Evolutionary conservation across 2,329 filamentous ascomycete species (phyloP).

Genomic region (Aspergillus aculeatus): DNA sequence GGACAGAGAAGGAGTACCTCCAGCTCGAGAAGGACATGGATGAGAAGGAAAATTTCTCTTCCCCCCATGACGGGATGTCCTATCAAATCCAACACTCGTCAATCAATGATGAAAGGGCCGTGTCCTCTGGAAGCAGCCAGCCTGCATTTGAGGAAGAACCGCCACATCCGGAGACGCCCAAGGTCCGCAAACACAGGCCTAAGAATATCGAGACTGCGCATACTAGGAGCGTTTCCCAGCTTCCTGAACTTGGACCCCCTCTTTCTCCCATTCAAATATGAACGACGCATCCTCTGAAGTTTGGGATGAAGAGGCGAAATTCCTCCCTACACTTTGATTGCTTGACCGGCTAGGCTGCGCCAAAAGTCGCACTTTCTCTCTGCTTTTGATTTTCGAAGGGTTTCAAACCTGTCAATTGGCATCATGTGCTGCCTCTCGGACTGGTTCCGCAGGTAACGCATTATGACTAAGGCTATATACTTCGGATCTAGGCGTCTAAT

Average conservation of each 20-base stretch:
- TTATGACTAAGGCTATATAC: slow-evolving; percentile 11
- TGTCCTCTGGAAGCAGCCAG: slow-evolving; percentile 65
- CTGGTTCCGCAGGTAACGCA: slow-evolving; percentile 20
- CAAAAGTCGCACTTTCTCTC: slow-evolving; percentile 5
- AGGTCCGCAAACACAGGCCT: slow-evolving; percentile 31
- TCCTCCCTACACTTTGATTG: background rate
- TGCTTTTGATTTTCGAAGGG: background rate
- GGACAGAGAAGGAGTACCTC: slow-evolving; percentile 78
- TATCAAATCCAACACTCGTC: slow-evolving; percentile 13
- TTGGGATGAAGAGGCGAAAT: background rate
- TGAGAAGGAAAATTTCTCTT: slow-evolving; percentile 30
- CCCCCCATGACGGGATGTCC: slow-evolving; percentile 23
- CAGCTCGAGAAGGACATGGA: slow-evolving; percentile 52
- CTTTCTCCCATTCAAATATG: slow-evolving; percentile 50
- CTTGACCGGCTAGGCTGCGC: slow-evolving; percentile 17
- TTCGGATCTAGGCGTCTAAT: background rate
- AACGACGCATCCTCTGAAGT: slow-evolving; percentile 1
- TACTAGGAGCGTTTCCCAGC: slow-evolving; percentile 40
- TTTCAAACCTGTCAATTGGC: background rate
- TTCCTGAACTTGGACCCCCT: slow-evolving; percentile 49
- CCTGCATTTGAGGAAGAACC: slow-evolving; percentile 42
- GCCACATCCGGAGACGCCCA: slow-evolving; percentile 32
- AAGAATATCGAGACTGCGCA: slow-evolving; percentile 37
- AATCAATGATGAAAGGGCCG: slow-evolving; percentile 53
- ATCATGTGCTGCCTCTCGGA: slow-evolving; percentile 15